Evolutionary conservation across 192 early-diverging fungal genomes (phyloP).

Genomic region (Coemansia sp.): DNA sequence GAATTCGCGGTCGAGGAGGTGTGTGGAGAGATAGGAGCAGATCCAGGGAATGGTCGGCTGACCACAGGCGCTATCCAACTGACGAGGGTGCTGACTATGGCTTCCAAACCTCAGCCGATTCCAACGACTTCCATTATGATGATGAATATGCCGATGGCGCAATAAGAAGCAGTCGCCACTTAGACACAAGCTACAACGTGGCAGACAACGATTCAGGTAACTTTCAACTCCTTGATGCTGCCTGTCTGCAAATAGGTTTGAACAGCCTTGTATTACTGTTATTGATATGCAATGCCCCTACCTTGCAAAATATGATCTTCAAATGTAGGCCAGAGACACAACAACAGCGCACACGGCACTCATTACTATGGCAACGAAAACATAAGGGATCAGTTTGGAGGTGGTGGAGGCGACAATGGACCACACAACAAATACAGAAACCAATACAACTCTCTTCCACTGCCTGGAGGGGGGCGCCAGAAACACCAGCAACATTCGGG

Average conservation of each 20-base stretch:
- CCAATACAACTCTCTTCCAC: neutral
- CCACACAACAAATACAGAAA: neutral
- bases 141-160: neutral
- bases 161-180: neutral
- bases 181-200: neutral
- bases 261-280: neutral
- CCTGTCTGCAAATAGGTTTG: neutral
- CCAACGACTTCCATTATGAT: neutral
- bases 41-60: neutral
- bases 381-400: neutral
- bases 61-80: neutral
- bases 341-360: neutral
- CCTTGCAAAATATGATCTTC: neutral
- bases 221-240: neutral
- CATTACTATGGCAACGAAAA: neutral
- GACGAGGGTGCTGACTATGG: conserved; percentile 5
- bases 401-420: neutral
- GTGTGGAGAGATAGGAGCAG: conserved; percentile 3
- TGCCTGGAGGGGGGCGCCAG: neutral
- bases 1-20: conserved; percentile 8
- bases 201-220: neutral
- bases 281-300: neutral
- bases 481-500: neutral
- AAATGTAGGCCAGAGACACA: neutral
- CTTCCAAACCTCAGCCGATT: neutral